Evolutionary conservation across 1,284 basidiomycete species (phyloP), one percentile per base, ranked within the genome.

Genomic region (Ustilago shanxiensis): DNA sequence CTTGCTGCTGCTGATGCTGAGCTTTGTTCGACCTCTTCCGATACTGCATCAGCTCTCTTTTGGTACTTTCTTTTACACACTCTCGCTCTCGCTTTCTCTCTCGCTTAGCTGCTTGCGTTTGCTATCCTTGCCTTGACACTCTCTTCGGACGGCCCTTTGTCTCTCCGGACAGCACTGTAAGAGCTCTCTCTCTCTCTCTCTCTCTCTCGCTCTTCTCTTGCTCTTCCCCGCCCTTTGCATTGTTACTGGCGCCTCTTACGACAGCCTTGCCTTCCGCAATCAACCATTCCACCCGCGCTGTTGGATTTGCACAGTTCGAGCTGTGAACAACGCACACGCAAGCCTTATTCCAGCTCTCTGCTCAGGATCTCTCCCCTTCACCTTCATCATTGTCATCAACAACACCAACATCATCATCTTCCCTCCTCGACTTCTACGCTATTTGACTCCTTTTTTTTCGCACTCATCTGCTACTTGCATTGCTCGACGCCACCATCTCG

Each of bases 401-500:
- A n/a, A n/a, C n/a, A 16, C 13, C 29, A 16, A 6, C 50, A 52
- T 20, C 50, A 33, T 33, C 29, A 28, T 33, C 50, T 33, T 22
- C 13, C 18, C 22, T 14, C 8, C 5, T 51, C 28, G 14, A 3
- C 50, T n/a, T 16, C 31, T 14, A 22, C 54, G 9, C 35, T n/a
- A n/a, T n/a, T n/a, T n/a, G n/a, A n/a, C 35, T 8, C 37, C 35
- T 28, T 26, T 22, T 33, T 20, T 20, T 33, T 28, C 49, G 4
- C n/a, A n/a, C n/a, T 33, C 50, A 52, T 52, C 50, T 33, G 31
- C 7, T 33, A 6, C 28, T 18, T 26, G 47, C 24, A 13, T 49
- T 26, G 47, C 24, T 52, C 50, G 50, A 52, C 50, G 29, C 50
- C 50, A 52, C 50, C 29, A 28, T 50, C 50, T 52, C 50, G 29